Evolutionary conservation across 345 rosid species (phyloP).

Genomic region (Sapria himalayana): DNA sequence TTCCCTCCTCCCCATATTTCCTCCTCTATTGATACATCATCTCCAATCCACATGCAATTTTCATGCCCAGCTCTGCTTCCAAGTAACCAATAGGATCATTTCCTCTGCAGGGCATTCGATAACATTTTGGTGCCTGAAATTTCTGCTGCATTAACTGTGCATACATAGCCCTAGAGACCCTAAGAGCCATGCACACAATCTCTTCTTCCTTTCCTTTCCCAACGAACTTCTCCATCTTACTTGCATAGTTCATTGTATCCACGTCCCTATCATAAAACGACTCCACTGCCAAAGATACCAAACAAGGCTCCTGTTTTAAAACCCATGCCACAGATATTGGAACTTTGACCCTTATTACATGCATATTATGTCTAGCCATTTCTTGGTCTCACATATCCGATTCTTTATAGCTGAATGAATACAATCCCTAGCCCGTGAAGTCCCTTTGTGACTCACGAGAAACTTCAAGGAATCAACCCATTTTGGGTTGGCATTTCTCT

Average conservation of each 20-base stretch:
- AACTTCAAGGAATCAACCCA: conserved; percentile 28
- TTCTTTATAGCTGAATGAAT: conserved; percentile 35
- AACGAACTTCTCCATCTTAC: conserved; percentile 60
- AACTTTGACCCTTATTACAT: conserved; percentile 48
- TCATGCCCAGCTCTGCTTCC: conserved; percentile 91
- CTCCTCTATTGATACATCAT: conserved; percentile 66
- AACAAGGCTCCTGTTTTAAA: conserved; percentile 35
- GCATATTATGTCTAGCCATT: conserved; percentile 37
- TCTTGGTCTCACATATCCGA: conserved; percentile 42
- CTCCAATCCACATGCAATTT: conserved; percentile 76
- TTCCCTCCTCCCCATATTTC: conserved; percentile 66
- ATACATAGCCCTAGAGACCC: conserved; percentile 81
- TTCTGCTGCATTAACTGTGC: conserved; percentile 71
- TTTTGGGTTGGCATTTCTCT: conserved; percentile 24
- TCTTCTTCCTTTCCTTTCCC: conserved; percentile 30
- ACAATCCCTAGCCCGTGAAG: conserved; percentile 26
- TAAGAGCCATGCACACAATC: conserved; percentile 24
- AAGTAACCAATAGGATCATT: conserved; percentile 15
- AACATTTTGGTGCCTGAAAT: conserved; percentile 75
- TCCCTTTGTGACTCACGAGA: conserved; percentile 16
- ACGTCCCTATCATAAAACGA: conserved; percentile 82
- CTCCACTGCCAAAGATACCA: conserved; percentile 65
- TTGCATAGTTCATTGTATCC: conserved; percentile 70
- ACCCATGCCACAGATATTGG: conserved; percentile 56
- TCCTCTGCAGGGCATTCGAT: conserved; percentile 44